A percentile compares a stretch with the other conserved stretches of the same genome.
phyloP scores from a whole-genome alignment of 1,284 basidiomycete species.

The Entoloma clypeatum region DNA sequence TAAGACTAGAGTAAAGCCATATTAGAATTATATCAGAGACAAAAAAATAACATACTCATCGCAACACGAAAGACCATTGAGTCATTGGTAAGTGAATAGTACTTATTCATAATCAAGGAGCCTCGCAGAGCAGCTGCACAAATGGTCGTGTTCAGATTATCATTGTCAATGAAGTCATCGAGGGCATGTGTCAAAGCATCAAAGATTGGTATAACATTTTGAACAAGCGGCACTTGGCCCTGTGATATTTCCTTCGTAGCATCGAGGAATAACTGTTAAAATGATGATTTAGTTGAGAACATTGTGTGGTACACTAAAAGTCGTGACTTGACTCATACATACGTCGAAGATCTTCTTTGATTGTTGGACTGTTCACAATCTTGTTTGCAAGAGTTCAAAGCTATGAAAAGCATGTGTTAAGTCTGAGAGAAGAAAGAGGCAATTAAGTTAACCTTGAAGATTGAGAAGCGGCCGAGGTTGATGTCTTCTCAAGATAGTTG shows the following conservation, averaged over 20 bases:
- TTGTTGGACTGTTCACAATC: no score
- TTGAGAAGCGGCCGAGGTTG: no score
- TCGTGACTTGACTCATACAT: no score
- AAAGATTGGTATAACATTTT: slow-evolving; percentile 4
- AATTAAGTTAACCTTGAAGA: no score
- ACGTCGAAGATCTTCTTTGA: no score
- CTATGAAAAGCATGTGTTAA: no score
- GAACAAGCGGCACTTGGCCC: slow-evolving; percentile 1
- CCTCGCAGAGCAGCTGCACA: slow-evolving; percentile 7
- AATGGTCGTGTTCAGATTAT: background rate
- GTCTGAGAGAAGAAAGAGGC: no score
- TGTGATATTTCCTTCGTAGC: no score
- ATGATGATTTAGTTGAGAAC: background rate
- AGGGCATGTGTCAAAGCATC: background rate
- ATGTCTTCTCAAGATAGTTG: no score
- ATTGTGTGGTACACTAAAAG: no score
- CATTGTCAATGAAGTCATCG: slow-evolving; percentile 3
- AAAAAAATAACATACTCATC: slow-evolving; percentile 8
- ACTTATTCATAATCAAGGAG: slow-evolving; percentile 12
- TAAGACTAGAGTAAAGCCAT: slow-evolving; percentile 3
- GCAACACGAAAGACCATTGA: slow-evolving; percentile 13
- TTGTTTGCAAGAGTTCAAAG: no score
- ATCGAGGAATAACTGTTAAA: background rate
- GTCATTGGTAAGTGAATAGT: slow-evolving; percentile 18
- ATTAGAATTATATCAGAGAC: background rate